phyloP scores from a whole-genome alignment of 176 grass and related monocot species.

The Carex parvula region DNA sequence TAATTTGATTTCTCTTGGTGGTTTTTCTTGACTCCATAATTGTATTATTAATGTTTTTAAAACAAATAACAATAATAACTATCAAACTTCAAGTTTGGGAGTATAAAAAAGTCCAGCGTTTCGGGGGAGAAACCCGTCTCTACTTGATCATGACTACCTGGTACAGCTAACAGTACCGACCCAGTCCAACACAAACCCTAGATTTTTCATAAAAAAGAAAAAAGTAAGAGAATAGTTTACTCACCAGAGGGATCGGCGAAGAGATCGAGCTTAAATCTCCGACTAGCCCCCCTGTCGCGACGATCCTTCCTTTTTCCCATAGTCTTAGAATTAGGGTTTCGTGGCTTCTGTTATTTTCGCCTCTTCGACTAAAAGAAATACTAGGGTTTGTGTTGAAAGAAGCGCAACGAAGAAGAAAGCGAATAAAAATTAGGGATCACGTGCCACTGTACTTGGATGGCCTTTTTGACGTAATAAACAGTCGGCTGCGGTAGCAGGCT shows the following conservation, averaged over 20 bases:
- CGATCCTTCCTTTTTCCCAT: conserved; percentile 99
- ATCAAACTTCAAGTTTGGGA: no score
- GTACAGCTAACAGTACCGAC: neutral
- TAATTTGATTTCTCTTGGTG: no score
- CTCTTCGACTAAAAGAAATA: neutral
- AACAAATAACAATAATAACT: neutral
- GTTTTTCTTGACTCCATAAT: neutral
- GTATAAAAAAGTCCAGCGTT: neutral
- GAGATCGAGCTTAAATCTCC: conserved; percentile 97
- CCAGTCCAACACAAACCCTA: neutral
- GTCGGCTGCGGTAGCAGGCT: neutral
- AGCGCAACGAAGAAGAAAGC: neutral
- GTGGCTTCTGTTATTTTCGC: neutral
- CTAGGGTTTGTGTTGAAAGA: neutral
- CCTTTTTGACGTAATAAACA: neutral
- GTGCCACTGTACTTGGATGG: neutral
- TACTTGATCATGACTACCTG: no score
- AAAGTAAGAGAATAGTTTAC: neutral
- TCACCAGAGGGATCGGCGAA: conserved; percentile 79
- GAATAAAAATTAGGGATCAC: neutral
- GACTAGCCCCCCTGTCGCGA: conserved; percentile 62
- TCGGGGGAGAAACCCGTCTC: neutral
- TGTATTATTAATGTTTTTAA: neutral
- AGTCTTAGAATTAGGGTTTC: conserved; percentile 2
- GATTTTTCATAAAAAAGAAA: neutral